phyloP scores from a whole-genome alignment of 169 alveolate species.

The Eimeria maxima region DNA sequence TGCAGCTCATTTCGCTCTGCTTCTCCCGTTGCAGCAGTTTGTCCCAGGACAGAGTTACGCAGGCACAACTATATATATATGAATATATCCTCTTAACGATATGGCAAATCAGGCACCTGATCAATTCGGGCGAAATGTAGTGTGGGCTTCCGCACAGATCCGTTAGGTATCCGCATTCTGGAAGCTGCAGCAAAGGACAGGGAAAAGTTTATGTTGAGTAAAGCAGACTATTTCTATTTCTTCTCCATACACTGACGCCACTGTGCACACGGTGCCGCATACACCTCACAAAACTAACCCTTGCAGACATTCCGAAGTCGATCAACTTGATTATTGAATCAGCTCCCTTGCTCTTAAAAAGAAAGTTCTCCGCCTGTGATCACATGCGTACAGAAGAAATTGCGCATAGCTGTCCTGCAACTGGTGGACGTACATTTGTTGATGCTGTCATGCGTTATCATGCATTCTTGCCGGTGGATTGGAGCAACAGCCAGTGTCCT shows the following conservation, averaged over 20 bases:
- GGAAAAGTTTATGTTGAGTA: not conserved
- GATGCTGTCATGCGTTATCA: not conserved
- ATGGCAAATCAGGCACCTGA: slow-evolving; percentile 75
- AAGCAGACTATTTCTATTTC: not conserved
- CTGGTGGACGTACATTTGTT: not conserved
- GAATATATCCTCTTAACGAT: not conserved
- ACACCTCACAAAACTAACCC: slow-evolving; percentile 69
- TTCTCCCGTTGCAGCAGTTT: not conserved
- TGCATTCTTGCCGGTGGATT: not conserved
- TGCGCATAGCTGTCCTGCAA: not conserved
- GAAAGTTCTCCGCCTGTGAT: slow-evolving; percentile 81
- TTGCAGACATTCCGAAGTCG: slow-evolving; percentile 89
- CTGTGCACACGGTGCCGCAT: not conserved
- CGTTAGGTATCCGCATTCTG: slow-evolving; percentile 84
- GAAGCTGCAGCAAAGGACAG: slow-evolving; percentile 53
- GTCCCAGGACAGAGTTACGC: not conserved
- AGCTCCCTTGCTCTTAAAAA: slow-evolving; percentile 81
- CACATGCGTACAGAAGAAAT: not conserved
- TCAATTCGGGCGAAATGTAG: slow-evolving; percentile 88
- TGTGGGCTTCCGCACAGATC: slow-evolving; percentile 90
- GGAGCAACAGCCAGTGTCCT: slow-evolving; percentile 7
- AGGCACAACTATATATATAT: too few species aligned
- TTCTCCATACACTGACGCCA: not conserved
- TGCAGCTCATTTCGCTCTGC: not conserved
- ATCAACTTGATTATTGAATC: slow-evolving; percentile 85